Evolutionary conservation across 2,329 filamentous ascomycete species (phyloP), one percentile per base, ranked within the genome.

Genomic region (Pyricularia sp.): DNA sequence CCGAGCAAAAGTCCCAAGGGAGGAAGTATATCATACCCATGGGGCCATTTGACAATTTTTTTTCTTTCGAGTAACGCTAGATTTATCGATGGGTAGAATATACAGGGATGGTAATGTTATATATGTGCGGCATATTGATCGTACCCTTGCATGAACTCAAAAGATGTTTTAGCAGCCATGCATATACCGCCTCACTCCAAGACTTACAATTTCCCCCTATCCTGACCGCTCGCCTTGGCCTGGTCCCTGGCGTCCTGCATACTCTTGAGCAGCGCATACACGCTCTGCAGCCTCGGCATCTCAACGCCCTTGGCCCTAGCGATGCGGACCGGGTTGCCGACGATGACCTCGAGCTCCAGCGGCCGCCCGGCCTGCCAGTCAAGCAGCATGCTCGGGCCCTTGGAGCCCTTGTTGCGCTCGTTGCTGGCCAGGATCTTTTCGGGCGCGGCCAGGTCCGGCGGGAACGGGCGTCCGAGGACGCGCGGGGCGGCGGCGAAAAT

Each of bases 291-390:
- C 75, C 88, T 79, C 12, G 88, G 88, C 85, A 91, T 85, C 73
- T 89, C 85, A 5, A 88, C 84, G 0, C 89, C 89, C 67, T 83
- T 83, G 68, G 82, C 83, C 72, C 86, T 80, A 11, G 89, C 90
- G 65, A 90, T 87, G 71, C 87, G 80, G 33, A 92, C 85, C 0
- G 90, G 88, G 75, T 92, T 92, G 1, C 90, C 90, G 28, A 92
- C 75, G 59, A 92, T 91, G 50, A 91, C 90, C 78, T 92, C 90
- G 67, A 92, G 76, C 80, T 92, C 90, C 82, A 92, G 83, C 59
- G 84, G 84, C 74, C 87, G 82, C 0, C 87, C 86, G 1, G 81
- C 83, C 76, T 90, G 88, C 88, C 89, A 92, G 74, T 92, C 90
- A 17, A 89, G 77, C 73, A 90, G 80, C 90, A 92, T 92, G 72